Evolutionary conservation across 2,329 filamentous ascomycete genomes (phyloP), one percentile per base, ranked within the genome.

Genomic region (Talaromyces sp.): DNA sequence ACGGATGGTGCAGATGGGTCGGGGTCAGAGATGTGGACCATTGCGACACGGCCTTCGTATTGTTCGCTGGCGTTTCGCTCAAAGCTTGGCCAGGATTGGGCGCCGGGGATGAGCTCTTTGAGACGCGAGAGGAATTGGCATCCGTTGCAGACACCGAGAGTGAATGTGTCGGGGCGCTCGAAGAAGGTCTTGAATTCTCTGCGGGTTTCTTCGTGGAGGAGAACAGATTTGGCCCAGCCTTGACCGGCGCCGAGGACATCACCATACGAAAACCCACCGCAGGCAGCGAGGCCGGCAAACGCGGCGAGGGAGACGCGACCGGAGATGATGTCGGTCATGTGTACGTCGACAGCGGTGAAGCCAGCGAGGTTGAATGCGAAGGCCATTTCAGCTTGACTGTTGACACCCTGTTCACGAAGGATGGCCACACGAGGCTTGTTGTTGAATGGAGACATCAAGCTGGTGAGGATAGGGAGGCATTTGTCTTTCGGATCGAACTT

Each of bases 311-410:
- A 93, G 68, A 91, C 88, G 17, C 91, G 90, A 11, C 87, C 88
- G 27, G 92, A 88, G 64, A 98, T 89, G 58, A 90, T 84, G 72
- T 98, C 94, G 3, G 91, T 95, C 95, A 99, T 98, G 83, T 97
- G 94, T 1, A 98, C 90, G 74, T 99, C 94, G 56, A 98, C 87
- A 15, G 93, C 88, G 59, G 93, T 89, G 81, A 98, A 98, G 43
- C 94, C 94, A 51, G 95, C 94, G 40, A 89, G 88, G 69, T 90
- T 89, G 84, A 98, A 98, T 58, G 93, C 93, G 74, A 96, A 98
- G 0, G 95, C 95, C 92, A 99, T 96, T 78, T 99, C 95, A n/a
- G 92, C 89, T 72, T 97, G 88, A 49, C 93, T 92, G 80, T 99
- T 98, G 70, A 97, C 92, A 76, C 95, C 95, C 77, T 97, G 93